phyloP scores from a whole-genome alignment of 345 rosid genomes.

The Citrus cavaleriei region DNA sequence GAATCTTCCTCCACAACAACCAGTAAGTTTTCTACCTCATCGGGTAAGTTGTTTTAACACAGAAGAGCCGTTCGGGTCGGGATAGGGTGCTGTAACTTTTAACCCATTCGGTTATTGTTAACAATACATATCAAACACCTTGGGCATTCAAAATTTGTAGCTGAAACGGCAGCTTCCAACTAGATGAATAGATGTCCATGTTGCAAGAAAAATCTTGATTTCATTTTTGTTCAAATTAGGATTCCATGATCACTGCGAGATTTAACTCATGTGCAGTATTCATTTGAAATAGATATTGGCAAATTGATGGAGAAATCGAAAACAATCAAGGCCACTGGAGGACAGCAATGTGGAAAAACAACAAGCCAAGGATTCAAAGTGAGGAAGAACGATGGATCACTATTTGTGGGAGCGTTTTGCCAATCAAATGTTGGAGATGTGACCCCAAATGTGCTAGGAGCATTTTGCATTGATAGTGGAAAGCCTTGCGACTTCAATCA shows the following conservation, averaged over 20 bases:
- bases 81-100: too few species aligned
- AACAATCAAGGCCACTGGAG: constrained; percentile 43
- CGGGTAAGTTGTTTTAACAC: not conserved
- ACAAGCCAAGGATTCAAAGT: constrained; percentile 49
- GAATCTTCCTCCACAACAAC: constrained; percentile 3
- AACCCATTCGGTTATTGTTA: too few species aligned
- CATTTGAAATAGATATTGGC: constrained; percentile 9
- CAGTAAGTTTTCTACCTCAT: not conserved
- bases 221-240: not conserved
- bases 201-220: not conserved
- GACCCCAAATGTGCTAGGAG: constrained; percentile 56
- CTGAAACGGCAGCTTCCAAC: too few species aligned
- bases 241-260: not conserved
- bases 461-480: constrained; percentile 48
- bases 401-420: constrained; percentile 56
- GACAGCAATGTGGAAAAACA: constrained; percentile 34
- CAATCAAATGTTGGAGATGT: constrained; percentile 67
- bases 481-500: constrained; percentile 57
- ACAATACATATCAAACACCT: too few species aligned
- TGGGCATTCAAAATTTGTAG: too few species aligned
- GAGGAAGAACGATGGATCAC: constrained; percentile 42
- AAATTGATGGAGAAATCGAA: constrained; percentile 21
- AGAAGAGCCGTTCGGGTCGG: too few species aligned
- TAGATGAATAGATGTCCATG: not conserved
- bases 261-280: not conserved